These are phyloP conservation scores for Pisolithus albus DNA, from an alignment of 768 basidiomycete genomes.

Conservation along the genomic window DNA sequence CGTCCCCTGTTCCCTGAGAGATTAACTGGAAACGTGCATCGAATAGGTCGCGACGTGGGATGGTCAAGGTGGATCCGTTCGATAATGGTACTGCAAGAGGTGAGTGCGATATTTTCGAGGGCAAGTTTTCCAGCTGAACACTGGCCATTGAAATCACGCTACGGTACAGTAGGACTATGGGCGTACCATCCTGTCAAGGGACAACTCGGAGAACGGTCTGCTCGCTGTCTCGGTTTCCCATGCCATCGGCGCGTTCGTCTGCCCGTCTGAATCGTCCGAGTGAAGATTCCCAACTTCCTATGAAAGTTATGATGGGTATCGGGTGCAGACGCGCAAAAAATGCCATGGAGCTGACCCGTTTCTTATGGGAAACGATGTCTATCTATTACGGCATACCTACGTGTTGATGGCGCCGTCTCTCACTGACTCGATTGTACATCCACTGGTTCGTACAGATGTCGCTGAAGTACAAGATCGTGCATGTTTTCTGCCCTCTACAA, in stretches of 20 bases:
- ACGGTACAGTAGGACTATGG: neutral
- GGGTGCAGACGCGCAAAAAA: too few species aligned
- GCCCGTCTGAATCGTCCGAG: neutral
- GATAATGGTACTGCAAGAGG: conserved; percentile 50
- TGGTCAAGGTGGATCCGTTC: conserved; percentile 25
- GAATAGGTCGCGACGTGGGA: conserved; percentile 83
- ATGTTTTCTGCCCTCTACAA: conserved; percentile 38
- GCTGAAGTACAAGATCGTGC: conserved; percentile 23
- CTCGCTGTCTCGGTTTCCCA: neutral
- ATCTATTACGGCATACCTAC: too few species aligned
- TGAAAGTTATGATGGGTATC: too few species aligned
- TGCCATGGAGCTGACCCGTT: too few species aligned
- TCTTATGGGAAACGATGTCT: too few species aligned
- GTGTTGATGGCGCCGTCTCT: too few species aligned
- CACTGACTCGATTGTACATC: too few species aligned
- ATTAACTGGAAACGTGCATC: conserved; percentile 96
- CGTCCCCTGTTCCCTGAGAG: conserved; percentile 39
- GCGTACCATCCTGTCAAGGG: conserved; percentile 28
- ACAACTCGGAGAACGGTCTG: conserved; percentile 23
- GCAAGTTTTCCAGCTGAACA: conserved; percentile 60
- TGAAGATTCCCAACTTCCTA: conserved; percentile 15
- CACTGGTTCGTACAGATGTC: too few species aligned
- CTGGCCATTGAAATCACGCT: conserved; percentile 10
- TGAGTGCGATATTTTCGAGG: conserved; percentile 74
- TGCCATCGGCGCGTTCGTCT: conserved; percentile 5